Evolutionary conservation across 495 filamentous ascomycete genomes (phyloP).

Genomic region (Xylaria longipes): DNA sequence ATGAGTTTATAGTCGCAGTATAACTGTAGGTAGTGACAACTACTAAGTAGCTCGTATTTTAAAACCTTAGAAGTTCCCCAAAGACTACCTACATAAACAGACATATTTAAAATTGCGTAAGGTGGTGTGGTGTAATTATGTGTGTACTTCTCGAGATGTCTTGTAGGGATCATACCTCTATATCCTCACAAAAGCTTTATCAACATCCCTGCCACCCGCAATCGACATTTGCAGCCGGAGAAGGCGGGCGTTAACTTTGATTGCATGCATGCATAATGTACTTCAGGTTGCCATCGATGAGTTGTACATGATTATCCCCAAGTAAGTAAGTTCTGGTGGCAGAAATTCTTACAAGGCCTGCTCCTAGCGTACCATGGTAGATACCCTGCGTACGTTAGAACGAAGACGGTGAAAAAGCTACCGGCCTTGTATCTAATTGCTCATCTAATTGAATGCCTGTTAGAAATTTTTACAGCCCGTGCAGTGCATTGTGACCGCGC

Average conservation of each 20-base stretch:
- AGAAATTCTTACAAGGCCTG: not conserved
- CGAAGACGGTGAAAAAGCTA: not conserved
- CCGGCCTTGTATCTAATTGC: not conserved
- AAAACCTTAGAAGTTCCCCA: not conserved
- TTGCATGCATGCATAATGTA: not conserved
- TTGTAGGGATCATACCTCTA: not conserved
- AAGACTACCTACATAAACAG: not conserved
- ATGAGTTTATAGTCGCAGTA: not conserved
- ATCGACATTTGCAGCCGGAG: not conserved
- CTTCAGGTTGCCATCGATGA: not conserved
- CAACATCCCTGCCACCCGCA: conserved; percentile 14
- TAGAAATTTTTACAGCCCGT: not conserved
- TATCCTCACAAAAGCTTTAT: conserved; percentile 2
- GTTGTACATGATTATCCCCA: conserved; percentile 16
- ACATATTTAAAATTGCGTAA: not conserved
- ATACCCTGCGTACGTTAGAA: not conserved
- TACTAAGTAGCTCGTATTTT: not conserved
- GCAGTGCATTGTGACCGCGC: not conserved
- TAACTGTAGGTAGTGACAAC: not conserved
- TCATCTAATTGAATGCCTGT: not conserved
- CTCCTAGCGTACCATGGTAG: not conserved
- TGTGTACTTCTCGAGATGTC: no score
- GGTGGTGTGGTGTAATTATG: not conserved
- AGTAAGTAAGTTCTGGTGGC: not conserved
- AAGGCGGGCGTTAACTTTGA: not conserved